phyloP scores from a whole-genome alignment of 2,329 filamentous ascomycete species.

The Paracorniculantispora psalliotae region DNA sequence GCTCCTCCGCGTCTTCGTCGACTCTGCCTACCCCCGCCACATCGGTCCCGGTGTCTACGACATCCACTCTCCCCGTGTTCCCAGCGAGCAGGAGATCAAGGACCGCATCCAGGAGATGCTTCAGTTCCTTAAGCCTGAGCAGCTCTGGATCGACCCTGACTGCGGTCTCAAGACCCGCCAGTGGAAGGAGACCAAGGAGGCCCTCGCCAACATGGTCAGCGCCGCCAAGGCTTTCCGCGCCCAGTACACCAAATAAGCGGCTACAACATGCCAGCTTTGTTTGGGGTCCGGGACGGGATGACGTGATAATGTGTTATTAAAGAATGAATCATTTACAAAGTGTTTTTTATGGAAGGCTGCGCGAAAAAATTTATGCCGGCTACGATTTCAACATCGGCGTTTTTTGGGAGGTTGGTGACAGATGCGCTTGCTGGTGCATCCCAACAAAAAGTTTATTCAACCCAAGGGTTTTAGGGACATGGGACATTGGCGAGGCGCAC shows the following conservation, averaged over 20 bases:
- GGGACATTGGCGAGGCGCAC: slow-evolving; percentile 14
- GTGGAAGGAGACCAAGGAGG: slow-evolving; percentile 98
- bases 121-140: slow-evolving; percentile 90
- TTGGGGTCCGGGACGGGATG: neutral
- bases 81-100: slow-evolving; percentile 96
- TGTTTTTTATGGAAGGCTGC: slow-evolving; percentile 29
- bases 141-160: slow-evolving; percentile 99
- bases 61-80: slow-evolving; percentile 98
- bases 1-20: slow-evolving; percentile 97
- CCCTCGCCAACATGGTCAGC: slow-evolving; percentile 93
- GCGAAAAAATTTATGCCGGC: slow-evolving; percentile 32
- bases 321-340: slow-evolving; percentile 21
- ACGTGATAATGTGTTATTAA: slow-evolving; percentile 14
- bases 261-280: slow-evolving; percentile 11
- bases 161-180: slow-evolving; percentile 98
- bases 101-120: slow-evolving; percentile 98
- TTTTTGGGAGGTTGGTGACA: slow-evolving; percentile 34
- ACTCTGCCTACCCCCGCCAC: slow-evolving; percentile 94
- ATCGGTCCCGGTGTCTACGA: slow-evolving; percentile 99
- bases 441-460: slow-evolving; percentile 25
- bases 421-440: slow-evolving; percentile 30
- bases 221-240: slow-evolving; percentile 94
- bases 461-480: slow-evolving; percentile 13
- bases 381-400: slow-evolving; percentile 59
- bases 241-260: slow-evolving; percentile 67